A percentile compares a stretch with the other conserved stretches of the same genome.
Evolutionary conservation across 371 early-diverging fungal species (phyloP).

Genomic region (Nosema muscidifuracis): DNA sequence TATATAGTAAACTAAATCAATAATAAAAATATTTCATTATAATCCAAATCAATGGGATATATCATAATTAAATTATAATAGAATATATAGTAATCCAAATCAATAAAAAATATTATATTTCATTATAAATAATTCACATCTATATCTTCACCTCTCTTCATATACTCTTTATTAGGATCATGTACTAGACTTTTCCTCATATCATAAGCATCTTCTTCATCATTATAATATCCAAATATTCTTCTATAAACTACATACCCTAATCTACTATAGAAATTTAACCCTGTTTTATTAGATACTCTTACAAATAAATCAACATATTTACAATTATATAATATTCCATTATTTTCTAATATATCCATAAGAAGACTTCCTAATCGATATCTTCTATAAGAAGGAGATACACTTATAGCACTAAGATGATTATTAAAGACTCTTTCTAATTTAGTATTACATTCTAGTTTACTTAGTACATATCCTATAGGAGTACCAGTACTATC

Average conservation of each 20-base stretch:
- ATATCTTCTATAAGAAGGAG: conserved; percentile 81
- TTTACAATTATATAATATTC: conserved; percentile 70
- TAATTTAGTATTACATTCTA: conserved; percentile 36
- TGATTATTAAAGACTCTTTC: conserved; percentile 68
- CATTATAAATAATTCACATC: conserved; percentile 7
- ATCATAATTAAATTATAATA: no score
- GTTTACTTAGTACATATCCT: conserved; percentile 61
- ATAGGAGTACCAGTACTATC: background rate
- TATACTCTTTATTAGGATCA: conserved; percentile 16
- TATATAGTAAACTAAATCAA: no score
- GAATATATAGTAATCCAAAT: no score
- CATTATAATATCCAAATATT: conserved; percentile 77
- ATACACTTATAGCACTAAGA: conserved; percentile 89
- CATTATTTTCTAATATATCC: conserved; percentile 70
- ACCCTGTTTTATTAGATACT: conserved; percentile 80
- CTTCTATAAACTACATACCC: conserved; percentile 83
- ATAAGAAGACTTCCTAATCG: conserved; percentile 81
- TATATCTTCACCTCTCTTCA: conserved; percentile 26
- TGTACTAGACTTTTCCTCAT: conserved; percentile 53
- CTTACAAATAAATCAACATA: conserved; percentile 95
- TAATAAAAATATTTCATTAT: no score
- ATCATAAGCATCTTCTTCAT: conserved; percentile 62
- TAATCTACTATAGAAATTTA: conserved; percentile 81
- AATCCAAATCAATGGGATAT: no score
- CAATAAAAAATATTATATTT: no score